A percentile compares a stretch with the other conserved stretches of the same genome.
Evolutionary conservation across 2,329 filamentous ascomycete genomes (phyloP).

Genomic region (Aspergillus sergii): DNA sequence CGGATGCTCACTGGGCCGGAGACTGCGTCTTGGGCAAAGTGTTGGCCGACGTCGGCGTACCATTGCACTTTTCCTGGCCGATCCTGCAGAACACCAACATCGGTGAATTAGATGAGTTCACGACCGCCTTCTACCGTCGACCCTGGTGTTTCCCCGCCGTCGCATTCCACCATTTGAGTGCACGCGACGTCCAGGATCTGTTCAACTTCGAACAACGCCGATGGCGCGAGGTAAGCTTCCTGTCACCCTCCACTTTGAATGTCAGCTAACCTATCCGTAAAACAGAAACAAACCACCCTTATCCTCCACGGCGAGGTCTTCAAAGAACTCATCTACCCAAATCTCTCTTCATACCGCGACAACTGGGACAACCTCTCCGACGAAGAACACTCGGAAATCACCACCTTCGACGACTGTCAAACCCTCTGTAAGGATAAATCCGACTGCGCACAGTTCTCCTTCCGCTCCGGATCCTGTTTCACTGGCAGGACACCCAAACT

Average conservation of each 20-base stretch:
- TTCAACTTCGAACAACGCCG: constrained; percentile 53
- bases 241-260: neutral
- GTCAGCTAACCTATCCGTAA: constrained; percentile 7
- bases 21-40: constrained; percentile 55
- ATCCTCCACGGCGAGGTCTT: constrained; percentile 42
- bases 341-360: constrained; percentile 30
- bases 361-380: constrained; percentile 41
- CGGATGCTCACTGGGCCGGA: constrained; percentile 52
- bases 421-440: constrained; percentile 28
- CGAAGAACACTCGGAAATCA: constrained; percentile 31
- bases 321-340: constrained; percentile 39
- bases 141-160: constrained; percentile 56
- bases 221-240: constrained; percentile 62
- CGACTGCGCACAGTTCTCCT: constrained; percentile 36
- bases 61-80: constrained; percentile 52
- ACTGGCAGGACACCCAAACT: constrained; percentile 34
- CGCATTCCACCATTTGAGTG: constrained; percentile 53
- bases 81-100: constrained; percentile 47
- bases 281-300: constrained; percentile 14
- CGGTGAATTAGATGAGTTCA: constrained; percentile 48
- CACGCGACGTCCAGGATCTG: constrained; percentile 46
- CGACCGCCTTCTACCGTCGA: constrained; percentile 40
- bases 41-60: constrained; percentile 49
- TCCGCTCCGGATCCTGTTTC: constrained; percentile 33
- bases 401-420: constrained; percentile 36